Conservation (phyloP, 1,284 basidiomycete species). For the Tilletia caries region DNA sequence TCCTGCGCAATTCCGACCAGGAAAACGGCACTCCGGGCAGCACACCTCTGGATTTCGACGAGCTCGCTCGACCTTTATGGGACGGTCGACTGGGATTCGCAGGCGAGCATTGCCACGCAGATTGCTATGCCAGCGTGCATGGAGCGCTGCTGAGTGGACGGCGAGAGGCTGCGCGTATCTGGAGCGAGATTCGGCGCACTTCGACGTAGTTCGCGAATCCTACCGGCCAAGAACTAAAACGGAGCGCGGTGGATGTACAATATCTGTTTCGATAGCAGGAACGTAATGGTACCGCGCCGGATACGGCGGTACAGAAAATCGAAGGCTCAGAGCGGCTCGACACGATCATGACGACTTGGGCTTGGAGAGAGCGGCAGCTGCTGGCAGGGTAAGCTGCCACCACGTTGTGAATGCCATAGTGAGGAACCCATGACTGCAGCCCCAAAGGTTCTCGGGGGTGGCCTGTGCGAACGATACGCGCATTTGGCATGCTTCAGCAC, state of each 20-base stretch:
- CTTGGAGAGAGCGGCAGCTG: not conserved
- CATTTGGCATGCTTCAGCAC: not conserved
- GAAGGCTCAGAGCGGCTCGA: too few species aligned
- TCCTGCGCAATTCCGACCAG: not conserved
- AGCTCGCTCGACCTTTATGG: conserved; percentile 56
- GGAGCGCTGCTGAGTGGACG: conserved; percentile 15
- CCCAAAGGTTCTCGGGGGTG: conserved; percentile 36
- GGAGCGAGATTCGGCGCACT: not conserved
- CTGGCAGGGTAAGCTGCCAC: conserved; percentile 49
- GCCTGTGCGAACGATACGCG: conserved; percentile 17
- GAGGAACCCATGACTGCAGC: conserved; percentile 28
- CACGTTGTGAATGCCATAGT: conserved; percentile 33
- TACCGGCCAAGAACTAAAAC: too few species aligned
- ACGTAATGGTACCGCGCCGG: too few species aligned
- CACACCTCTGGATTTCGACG: conserved; percentile 58
- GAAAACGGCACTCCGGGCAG: conserved; percentile 24
- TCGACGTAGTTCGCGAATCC: too few species aligned
- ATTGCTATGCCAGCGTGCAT: conserved; percentile 16
- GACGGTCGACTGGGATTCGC: conserved; percentile 58
- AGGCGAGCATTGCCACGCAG: conserved; percentile 56
- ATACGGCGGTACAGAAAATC: too few species aligned
- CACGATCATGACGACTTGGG: conserved; percentile 5
- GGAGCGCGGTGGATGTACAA: too few species aligned
- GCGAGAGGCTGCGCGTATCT: conserved; percentile 11
- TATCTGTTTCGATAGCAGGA: too few species aligned